Percentiles rank a stretch among this genome's conserved stretches.
phyloP scores from a whole-genome alignment of 768 basidiomycete species.

The Russula vinacea region DNA sequence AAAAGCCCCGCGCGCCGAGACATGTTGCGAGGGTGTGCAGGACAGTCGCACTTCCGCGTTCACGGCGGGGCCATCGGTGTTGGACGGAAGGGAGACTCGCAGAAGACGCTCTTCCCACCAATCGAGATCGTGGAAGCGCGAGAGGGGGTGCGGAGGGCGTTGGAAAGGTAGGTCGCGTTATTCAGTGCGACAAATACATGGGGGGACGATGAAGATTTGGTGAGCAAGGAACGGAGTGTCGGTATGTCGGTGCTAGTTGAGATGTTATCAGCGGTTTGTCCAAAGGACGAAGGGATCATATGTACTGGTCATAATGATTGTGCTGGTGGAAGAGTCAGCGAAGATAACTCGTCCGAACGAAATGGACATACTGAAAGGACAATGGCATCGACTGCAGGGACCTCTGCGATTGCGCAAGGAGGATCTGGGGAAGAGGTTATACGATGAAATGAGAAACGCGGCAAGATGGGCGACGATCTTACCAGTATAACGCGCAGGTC shows the following conservation, averaged over 20 bases:
- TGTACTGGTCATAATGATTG: conserved; percentile 42
- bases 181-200: conserved; percentile 49
- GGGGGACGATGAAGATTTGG: conserved; percentile 30
- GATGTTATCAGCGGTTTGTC: not conserved
- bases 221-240: conserved; percentile 36
- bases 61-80: not conserved
- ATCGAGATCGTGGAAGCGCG: conserved; percentile 45
- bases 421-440: conserved; percentile 30
- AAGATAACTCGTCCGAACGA: not conserved
- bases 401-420: conserved; percentile 41
- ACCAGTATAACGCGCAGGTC: conserved; percentile 39
- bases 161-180: conserved; percentile 39
- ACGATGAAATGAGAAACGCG: not conserved
- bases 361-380: conserved; percentile 44
- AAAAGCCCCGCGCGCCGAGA: conserved; percentile 46
- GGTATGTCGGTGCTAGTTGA: conserved; percentile 37
- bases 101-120: conserved; percentile 46
- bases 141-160: conserved; percentile 34
- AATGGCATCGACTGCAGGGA: conserved; percentile 50
- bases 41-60: conserved; percentile 45
- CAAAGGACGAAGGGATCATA: not conserved
- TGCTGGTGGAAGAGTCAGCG: conserved; percentile 31
- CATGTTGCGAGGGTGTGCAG: conserved; percentile 65
- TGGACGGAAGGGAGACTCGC: conserved; percentile 34
- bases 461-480: conserved; percentile 5